Conservation (phyloP, 2,329 filamentous ascomycete species). For the Drechmeria coniospora region DNA sequence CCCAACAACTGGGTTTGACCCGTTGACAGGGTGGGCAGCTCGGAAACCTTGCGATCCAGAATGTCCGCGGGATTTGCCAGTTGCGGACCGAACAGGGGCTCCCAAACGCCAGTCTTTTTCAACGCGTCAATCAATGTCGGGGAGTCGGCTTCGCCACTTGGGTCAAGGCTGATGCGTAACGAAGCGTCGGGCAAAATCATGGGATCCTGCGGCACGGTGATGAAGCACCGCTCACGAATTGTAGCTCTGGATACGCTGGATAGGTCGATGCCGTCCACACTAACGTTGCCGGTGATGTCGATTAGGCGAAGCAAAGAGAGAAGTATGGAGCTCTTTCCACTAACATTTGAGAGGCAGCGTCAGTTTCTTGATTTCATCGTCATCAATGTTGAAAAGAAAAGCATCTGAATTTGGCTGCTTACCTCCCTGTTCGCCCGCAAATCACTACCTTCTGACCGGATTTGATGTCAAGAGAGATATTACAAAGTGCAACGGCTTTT, state of each 20-base stretch:
- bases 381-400: too few species aligned
- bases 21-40: slow-evolving; percentile 7
- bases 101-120: not conserved
- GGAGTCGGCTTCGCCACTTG: slow-evolving; percentile 2
- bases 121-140: slow-evolving; percentile 3
- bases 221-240: slow-evolving; percentile 14
- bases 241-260: slow-evolving; percentile 7
- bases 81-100: not conserved
- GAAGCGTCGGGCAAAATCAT: slow-evolving; percentile 7
- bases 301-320: slow-evolving; percentile 7
- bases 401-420: not conserved
- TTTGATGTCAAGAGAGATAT: slow-evolving; percentile 6
- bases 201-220: slow-evolving; percentile 16
- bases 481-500: slow-evolving; percentile 5
- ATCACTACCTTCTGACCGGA: slow-evolving; percentile 9
- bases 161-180: slow-evolving; percentile 9
- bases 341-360: slow-evolving; percentile 4
- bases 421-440: slow-evolving; percentile 13
- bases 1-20: slow-evolving; percentile 1
- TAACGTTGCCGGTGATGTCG: slow-evolving; percentile 10
- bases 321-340: slow-evolving; percentile 11
- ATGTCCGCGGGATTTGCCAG: slow-evolving; percentile 2
- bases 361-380: slow-evolving; percentile 4
- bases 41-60: slow-evolving; percentile 11
- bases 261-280: slow-evolving; percentile 15